These are phyloP conservation scores for Trichothecium sympodiale DNA, from an alignment of 2,329 filamentous ascomycete species.

Conservation along the genomic window DNA sequence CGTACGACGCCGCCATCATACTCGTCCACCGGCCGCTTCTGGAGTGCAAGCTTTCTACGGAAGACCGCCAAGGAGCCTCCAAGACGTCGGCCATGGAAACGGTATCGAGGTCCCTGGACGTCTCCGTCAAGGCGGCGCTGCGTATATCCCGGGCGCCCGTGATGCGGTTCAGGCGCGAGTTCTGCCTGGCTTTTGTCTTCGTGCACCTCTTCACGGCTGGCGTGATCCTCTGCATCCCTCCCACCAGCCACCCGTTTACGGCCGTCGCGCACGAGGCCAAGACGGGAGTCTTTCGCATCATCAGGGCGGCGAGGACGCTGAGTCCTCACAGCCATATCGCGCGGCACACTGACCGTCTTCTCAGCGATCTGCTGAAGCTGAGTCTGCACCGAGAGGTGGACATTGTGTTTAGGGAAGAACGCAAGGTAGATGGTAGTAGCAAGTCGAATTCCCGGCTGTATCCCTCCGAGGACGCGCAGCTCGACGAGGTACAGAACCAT, in stretches of 20 bases:
- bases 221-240: slow-evolving; percentile 17
- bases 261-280: slow-evolving; percentile 16
- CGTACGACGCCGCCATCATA: no score
- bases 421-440: no score
- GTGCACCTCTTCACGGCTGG: slow-evolving; percentile 11
- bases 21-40: no score
- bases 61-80: slow-evolving; percentile 3
- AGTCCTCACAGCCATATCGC: slow-evolving; percentile 14
- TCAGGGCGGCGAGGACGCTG: slow-evolving; percentile 12
- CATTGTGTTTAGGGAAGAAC: no score
- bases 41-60: no score
- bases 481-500: no score
- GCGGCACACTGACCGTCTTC: slow-evolving; percentile 13
- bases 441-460: no score
- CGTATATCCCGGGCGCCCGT: slow-evolving; percentile 16
- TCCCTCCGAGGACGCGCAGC: no score
- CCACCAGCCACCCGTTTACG: slow-evolving; percentile 16
- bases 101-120: slow-evolving; percentile 7
- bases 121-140: slow-evolving; percentile 15
- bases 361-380: slow-evolving; percentile 15
- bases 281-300: slow-evolving; percentile 16
- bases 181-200: slow-evolving; percentile 9
- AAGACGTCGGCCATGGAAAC: slow-evolving; percentile 1
- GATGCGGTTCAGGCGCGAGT: slow-evolving; percentile 14
- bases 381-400: no score